A percentile compares a stretch with the other conserved stretches of the same genome.
Evolutionary conservation across 2,329 filamentous ascomycete species (phyloP).

Genomic region (Aschersonia sp.): DNA sequence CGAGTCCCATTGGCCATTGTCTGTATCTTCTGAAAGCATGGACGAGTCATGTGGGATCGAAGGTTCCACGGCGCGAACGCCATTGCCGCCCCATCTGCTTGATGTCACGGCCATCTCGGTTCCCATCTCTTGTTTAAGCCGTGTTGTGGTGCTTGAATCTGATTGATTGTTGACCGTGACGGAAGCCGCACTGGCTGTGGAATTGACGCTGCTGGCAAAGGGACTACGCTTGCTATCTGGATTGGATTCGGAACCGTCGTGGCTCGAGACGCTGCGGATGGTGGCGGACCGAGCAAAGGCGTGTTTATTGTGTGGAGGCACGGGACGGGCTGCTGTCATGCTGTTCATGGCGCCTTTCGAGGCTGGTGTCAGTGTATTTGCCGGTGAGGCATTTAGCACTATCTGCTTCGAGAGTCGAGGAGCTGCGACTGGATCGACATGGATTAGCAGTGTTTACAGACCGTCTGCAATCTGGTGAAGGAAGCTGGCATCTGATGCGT

Average conservation of each 20-base stretch:
- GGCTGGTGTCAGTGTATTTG: slow-evolving; percentile 21
- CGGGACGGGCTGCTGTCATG: slow-evolving; percentile 15
- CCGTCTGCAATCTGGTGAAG: background rate
- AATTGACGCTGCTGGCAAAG: slow-evolving; percentile 42
- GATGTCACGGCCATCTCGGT: slow-evolving; percentile 10
- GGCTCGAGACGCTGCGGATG: slow-evolving; percentile 42
- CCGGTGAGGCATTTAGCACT: slow-evolving; percentile 15
- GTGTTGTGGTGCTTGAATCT: slow-evolving; percentile 11
- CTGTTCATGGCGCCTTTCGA: slow-evolving; percentile 24
- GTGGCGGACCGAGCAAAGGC: slow-evolving; percentile 23
- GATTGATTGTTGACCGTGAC: slow-evolving; percentile 19
- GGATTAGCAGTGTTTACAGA: background rate
- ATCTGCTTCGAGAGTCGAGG: slow-evolving; percentile 5
- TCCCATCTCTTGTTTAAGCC: slow-evolving; percentile 19
- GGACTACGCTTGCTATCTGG: slow-evolving; percentile 32
- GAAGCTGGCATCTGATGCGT: no score
- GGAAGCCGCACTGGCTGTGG: slow-evolving; percentile 34
- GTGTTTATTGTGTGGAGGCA: slow-evolving; percentile 14
- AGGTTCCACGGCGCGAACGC: slow-evolving; percentile 17
- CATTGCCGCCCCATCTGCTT: slow-evolving; percentile 16
- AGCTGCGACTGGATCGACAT: slow-evolving; percentile 1
- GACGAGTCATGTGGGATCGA: slow-evolving; percentile 12
- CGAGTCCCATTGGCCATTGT: slow-evolving; percentile 41
- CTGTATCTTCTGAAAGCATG: slow-evolving; percentile 17
- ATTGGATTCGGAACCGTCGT: slow-evolving; percentile 34